Base-by-base conservation (phyloP, 2,329 filamentous ascomycete genomes). In the Venturia effusa region DNA sequence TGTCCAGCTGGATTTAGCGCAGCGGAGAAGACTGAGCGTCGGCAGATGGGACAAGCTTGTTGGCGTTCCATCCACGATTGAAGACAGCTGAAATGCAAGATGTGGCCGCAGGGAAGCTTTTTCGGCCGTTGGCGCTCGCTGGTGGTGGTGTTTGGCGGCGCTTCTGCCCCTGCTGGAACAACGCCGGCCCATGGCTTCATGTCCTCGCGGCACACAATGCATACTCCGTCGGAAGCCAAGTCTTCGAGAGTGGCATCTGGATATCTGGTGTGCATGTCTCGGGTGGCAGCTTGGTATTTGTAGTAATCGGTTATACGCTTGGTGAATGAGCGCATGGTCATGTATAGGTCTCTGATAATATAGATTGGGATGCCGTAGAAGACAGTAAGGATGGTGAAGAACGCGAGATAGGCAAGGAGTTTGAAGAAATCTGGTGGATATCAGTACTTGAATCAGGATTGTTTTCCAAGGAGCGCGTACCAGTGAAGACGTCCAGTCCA, bases 331-430 rank as follows among this genome's bases (percentile, higher is more conserved):
- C 92, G 85, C 61, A 93, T 88, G 0, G 94, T 97, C 77, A 99
- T 85, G 76, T 97, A 96, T 27, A 97, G 85, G 73, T 99, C 94
- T 64, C 94, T 84, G 78, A 99, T 89, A 65, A 99, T 97, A 72
- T 99, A 94, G 66, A 99, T 95, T 0, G 94, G 94, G 37, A 99
- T 81, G 13, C 93, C 94, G 73, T 96, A 97, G 80, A 97, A 97
- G 32, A 86, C 88, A 70, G 97, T 86, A 22, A 97, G 86, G 69
- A 99, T 93, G 67, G 88, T 85, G 77, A 99, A 99, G 81, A 99
- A 99, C 8, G 88, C 84, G 40, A 92, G 79, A 71, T 97, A 99
- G 48, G 97, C 89, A 51, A 88, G 79, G 22, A 97, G 85, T 75
- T 97, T 99, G 71, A 96, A 80, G 71, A 97, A 91, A 72, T 99